Percentiles rank a stretch among this genome's conserved stretches.
These are phyloP conservation scores for Pisolithus thermaeus DNA, from an alignment of 1,284 basidiomycete genomes.

Conservation along the genomic window DNA sequence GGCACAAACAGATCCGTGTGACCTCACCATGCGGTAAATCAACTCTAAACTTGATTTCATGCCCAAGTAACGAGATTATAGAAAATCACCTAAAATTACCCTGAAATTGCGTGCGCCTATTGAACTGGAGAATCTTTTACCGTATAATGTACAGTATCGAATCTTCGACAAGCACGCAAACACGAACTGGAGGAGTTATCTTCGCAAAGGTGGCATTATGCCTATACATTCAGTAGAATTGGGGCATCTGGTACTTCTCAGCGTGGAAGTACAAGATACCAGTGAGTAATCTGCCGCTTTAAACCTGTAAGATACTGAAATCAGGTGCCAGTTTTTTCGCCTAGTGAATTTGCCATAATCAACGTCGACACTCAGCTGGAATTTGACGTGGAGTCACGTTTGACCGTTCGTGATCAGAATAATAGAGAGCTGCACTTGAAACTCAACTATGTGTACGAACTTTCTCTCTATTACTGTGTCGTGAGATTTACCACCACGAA, in stretches of 20 bases:
- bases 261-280: slow-evolving; percentile 86
- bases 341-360: slow-evolving; percentile 98
- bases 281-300: slow-evolving; percentile 39
- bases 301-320: slow-evolving; percentile 1
- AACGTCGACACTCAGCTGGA: slow-evolving; percentile 92
- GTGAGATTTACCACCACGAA: slow-evolving; percentile 2
- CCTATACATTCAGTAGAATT: slow-evolving; percentile 97
- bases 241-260: slow-evolving; percentile 90
- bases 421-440: slow-evolving; percentile 79
- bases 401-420: slow-evolving; percentile 72
- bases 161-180: slow-evolving; percentile 96
- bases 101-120: slow-evolving; percentile 91
- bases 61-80: slow-evolving; percentile 27
- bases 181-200: slow-evolving; percentile 88
- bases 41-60: neutral
- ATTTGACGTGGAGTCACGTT: slow-evolving; percentile 73
- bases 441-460: slow-evolving; percentile 81
- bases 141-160: slow-evolving; percentile 93
- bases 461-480: neutral
- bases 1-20: slow-evolving; percentile 74
- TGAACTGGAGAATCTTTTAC: slow-evolving; percentile 94
- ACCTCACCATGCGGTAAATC: slow-evolving; percentile 53
- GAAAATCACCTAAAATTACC: slow-evolving; percentile 80
- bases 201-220: slow-evolving; percentile 92
- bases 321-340: slow-evolving; percentile 71